A percentile compares a stretch with the other conserved stretches of the same genome.
Conservation (phyloP, 2,329 filamentous ascomycete species). For the Hirsutella thompsonii region DNA sequence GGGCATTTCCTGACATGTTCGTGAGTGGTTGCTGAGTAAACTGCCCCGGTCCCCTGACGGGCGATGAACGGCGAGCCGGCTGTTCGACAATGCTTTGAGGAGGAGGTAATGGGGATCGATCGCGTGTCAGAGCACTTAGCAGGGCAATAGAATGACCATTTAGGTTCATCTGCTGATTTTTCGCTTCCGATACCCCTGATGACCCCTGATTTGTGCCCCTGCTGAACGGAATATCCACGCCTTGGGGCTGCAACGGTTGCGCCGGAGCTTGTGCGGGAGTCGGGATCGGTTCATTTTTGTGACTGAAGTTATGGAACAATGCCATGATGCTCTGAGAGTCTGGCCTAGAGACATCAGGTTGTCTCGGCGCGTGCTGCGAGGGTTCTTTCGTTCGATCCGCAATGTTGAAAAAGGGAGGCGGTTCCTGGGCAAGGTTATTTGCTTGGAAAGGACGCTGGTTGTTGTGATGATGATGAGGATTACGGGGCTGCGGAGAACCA, state of each 20-base stretch:
- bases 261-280: slow-evolving; percentile 26
- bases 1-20: not conserved
- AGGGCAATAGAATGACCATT: slow-evolving; percentile 29
- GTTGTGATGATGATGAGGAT: slow-evolving; percentile 44
- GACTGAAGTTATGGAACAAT: too few species aligned
- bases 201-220: too few species aligned
- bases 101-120: slow-evolving; percentile 4
- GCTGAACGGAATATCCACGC: slow-evolving; percentile 33
- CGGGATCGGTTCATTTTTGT: not conserved
- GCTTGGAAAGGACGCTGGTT: slow-evolving; percentile 27
- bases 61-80: not conserved
- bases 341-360: not conserved
- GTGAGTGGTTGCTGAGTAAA: not conserved
- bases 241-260: slow-evolving; percentile 41
- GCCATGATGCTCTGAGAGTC: not conserved
- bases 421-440: slow-evolving; percentile 12
- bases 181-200: too few species aligned
- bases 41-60: not conserved
- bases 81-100: not conserved
- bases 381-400: slow-evolving; percentile 7
- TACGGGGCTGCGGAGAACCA: slow-evolving; percentile 38
- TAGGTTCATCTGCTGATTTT: slow-evolving; percentile 14
- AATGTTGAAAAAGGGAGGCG: slow-evolving; percentile 18
- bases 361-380: not conserved
- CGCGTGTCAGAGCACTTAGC: slow-evolving; percentile 30